Base-by-base conservation (phyloP, 208 protist genomes). In the Porcisia deanei region DNA sequence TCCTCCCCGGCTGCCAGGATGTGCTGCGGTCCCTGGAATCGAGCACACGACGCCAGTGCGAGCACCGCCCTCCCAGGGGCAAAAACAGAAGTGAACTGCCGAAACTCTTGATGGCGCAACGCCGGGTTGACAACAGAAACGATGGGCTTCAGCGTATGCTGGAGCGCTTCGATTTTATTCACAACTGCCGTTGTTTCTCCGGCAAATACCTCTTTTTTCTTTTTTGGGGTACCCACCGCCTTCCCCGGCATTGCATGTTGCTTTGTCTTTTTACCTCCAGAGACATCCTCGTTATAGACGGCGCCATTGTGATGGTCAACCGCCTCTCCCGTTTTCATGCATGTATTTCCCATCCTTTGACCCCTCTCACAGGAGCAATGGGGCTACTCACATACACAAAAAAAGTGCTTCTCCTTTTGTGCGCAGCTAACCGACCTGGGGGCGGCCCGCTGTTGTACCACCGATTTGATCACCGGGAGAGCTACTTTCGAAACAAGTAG, bases 1-100 rank as follows among this genome's bases (percentile, higher is more conserved):
- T 94, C 87, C 66, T 94, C 88, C 14, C 86, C 85, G 25, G 65
- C 88, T 1, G 80, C 80, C 73, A 96, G 76, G 8, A 93, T 65
- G 60, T 91, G 85, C 37, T 73, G 78, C 59, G 88, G 79, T 34
- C 77, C 76, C 60, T 88, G 80, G 60, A 79, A 80, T 14, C 66
- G 66, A 34, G 85, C 74, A 81, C 91, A 95, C 39, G 91, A 89
- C 45, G 75, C 85, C 69, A 95, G 76, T 9, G 85, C 84, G 39
- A 88, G 84, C 57, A 83, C 81, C 7, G 84, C 86, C 39, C 69
- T 80, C 10, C 68, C 72, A 1, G 14, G 43, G 1, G 71, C 59
- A 73, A 92, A 92, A 52, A 92, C 60, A 30, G 83, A 67, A 22
- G 80, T 85, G 77, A 94, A 94, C 74, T 86, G 77, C 20, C 84